These are phyloP conservation scores for Fusarium mangiferae DNA, from an alignment of 2,329 filamentous ascomycete genomes.

Conservation along the genomic window DNA sequence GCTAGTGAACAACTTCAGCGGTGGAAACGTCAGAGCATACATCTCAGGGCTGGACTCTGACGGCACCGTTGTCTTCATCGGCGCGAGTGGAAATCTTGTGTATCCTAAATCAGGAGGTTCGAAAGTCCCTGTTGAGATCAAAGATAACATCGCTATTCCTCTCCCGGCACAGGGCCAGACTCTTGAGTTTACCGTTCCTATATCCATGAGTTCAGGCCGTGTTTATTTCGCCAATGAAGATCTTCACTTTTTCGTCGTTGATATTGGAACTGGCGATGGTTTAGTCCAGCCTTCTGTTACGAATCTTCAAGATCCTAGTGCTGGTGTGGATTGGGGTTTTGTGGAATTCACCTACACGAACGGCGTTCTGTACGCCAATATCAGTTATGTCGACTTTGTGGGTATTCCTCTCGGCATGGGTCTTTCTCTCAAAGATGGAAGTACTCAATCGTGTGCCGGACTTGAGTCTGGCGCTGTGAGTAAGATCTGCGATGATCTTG, in stretches of 20 bases:
- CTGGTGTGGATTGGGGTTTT: constrained; percentile 60
- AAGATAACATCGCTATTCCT: constrained; percentile 55
- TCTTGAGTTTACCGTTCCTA: constrained; percentile 53
- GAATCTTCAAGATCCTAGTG: constrained; percentile 56
- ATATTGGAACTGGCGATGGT: constrained; percentile 44
- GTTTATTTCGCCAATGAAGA: constrained; percentile 58
- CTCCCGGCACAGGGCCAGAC: constrained; percentile 52
- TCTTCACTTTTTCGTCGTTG: constrained; percentile 56
- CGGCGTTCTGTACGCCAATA: constrained; percentile 57
- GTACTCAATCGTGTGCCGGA: constrained; percentile 53
- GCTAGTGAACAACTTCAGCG: constrained; percentile 57
- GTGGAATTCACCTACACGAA: constrained; percentile 59
- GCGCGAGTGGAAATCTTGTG: constrained; percentile 52
- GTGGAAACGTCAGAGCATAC: constrained; percentile 55
- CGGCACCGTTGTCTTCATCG: constrained; percentile 55
- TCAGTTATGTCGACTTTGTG: constrained; percentile 64
- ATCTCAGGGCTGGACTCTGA: constrained; percentile 56
- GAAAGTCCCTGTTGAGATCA: constrained; percentile 50
- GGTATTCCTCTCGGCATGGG: constrained; percentile 62
- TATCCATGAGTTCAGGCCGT: constrained; percentile 54
- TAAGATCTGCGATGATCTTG: constrained; percentile 55
- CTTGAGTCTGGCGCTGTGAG: constrained; percentile 50
- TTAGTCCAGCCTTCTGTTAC: constrained; percentile 61
- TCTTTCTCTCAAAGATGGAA: constrained; percentile 51
- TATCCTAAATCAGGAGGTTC: constrained; percentile 55